Evolutionary conservation across 2,329 filamentous ascomycete genomes (phyloP).

Genomic region (Lecanicillium sp.): DNA sequence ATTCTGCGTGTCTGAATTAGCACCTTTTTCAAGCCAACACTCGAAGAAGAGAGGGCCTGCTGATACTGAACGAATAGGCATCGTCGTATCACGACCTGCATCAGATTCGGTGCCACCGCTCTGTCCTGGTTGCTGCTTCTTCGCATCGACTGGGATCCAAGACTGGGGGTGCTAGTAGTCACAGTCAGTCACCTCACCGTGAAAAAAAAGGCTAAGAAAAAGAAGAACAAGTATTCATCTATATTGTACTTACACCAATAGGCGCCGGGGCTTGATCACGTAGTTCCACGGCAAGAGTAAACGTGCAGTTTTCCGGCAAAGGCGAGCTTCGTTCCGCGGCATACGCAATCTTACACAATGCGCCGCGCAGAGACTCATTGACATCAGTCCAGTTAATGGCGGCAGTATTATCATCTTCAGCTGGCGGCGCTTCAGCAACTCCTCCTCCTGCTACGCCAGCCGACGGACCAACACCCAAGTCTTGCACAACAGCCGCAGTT

Average conservation of each 20-base stretch:
- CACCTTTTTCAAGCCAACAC: slow-evolving; percentile 58
- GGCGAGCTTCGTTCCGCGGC: slow-evolving; percentile 47
- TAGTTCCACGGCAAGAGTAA: slow-evolving; percentile 68
- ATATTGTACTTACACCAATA: slow-evolving; percentile 46
- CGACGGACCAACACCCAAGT: neutral
- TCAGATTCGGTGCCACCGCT: neutral
- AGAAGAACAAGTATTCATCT: neutral
- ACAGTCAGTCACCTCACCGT: slow-evolving; percentile 8
- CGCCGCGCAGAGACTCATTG: slow-evolving; percentile 64
- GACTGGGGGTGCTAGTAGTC: slow-evolving; percentile 44
- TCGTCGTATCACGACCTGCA: slow-evolving; percentile 14
- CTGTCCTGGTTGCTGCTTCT: slow-evolving; percentile 6
- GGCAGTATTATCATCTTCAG: too few relatives aligned
- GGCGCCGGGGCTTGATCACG: slow-evolving; percentile 50
- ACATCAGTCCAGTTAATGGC: slow-evolving; percentile 55
- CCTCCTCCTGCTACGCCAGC: neutral
- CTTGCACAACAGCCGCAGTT: neutral
- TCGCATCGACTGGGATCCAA: slow-evolving; percentile 50
- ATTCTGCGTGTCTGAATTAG: too few relatives aligned
- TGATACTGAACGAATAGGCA: slow-evolving; percentile 43
- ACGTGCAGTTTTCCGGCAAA: slow-evolving; percentile 59
- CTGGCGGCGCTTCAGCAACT: too few relatives aligned
- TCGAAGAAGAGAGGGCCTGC: slow-evolving; percentile 56
- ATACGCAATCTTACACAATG: slow-evolving; percentile 53
- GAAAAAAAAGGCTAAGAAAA: neutral